Conservation (phyloP, 1,284 basidiomycete genomes). For the Boletus hoseneyae region DNA sequence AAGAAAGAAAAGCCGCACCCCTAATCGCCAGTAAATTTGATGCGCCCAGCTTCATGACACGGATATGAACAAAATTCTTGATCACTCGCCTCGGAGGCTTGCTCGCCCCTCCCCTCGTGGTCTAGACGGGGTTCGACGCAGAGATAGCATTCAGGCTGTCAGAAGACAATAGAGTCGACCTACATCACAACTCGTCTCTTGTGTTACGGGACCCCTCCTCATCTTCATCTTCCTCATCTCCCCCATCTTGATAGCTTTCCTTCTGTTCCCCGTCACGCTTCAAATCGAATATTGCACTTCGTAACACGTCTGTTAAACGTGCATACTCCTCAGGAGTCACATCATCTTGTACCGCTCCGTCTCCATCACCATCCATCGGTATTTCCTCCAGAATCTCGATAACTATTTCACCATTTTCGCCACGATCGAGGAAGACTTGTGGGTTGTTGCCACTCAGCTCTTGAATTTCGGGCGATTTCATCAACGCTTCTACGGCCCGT, state of each 20-base stretch:
- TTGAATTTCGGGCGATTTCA: slow-evolving; percentile 34
- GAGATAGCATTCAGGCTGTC: slow-evolving; percentile 17
- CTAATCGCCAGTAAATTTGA: slow-evolving; percentile 11
- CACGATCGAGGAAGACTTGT: slow-evolving; percentile 40
- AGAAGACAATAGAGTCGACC: slow-evolving; percentile 21
- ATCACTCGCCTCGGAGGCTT: slow-evolving; percentile 6
- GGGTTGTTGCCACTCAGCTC: slow-evolving; percentile 29
- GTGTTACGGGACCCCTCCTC: slow-evolving; percentile 20
- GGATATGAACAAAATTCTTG: slow-evolving; percentile 26
- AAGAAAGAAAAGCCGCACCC: slow-evolving; percentile 11
- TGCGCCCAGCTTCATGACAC: slow-evolving; percentile 24
- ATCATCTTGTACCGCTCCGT: slow-evolving; percentile 26
- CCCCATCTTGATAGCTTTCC: slow-evolving; percentile 23
- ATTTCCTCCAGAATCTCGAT: slow-evolving; percentile 55
- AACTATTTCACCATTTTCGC: slow-evolving; percentile 51
- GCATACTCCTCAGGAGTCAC: slow-evolving; percentile 29
- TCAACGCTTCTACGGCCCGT: slow-evolving; percentile 42
- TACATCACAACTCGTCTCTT: slow-evolving; percentile 42
- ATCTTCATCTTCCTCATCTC: slow-evolving; percentile 24
- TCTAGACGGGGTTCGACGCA: slow-evolving; percentile 7
- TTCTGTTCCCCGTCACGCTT: slow-evolving; percentile 27
- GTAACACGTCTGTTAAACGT: slow-evolving; percentile 40
- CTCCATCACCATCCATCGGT: slow-evolving; percentile 35
- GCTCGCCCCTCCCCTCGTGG: slow-evolving; percentile 1
- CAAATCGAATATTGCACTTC: slow-evolving; percentile 39